These are phyloP conservation scores for Coemansia sp. DNA, from an alignment of 192 early-diverging fungal species.

Conservation along the genomic window DNA sequence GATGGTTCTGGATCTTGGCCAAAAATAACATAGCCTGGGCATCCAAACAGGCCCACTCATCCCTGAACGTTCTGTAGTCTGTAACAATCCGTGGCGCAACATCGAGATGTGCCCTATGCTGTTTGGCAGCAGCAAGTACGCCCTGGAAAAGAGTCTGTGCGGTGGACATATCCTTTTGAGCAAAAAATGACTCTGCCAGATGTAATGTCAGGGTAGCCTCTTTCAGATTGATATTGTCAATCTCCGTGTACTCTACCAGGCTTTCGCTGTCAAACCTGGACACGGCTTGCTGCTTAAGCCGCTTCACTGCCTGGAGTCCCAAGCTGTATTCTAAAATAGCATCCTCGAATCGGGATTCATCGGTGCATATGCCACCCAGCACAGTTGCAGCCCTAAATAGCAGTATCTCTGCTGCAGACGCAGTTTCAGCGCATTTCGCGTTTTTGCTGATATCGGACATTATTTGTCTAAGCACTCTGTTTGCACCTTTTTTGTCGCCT, in stretches of 20 bases:
- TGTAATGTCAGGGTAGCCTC: slow-evolving; percentile 27
- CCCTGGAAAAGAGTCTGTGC: slow-evolving; percentile 36
- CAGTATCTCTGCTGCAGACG: slow-evolving; percentile 14
- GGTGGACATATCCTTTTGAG: slow-evolving; percentile 7
- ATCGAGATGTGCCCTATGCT: slow-evolving; percentile 37
- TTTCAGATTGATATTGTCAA: slow-evolving; percentile 37
- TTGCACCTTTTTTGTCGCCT: slow-evolving; percentile 13
- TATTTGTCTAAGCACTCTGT: slow-evolving; percentile 11
- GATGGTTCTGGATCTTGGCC: slow-evolving; percentile 27
- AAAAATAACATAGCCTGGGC: slow-evolving; percentile 34
- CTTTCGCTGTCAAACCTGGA: slow-evolving; percentile 26
- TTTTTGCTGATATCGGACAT: slow-evolving; percentile 7
- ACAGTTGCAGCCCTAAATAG: slow-evolving; percentile 16
- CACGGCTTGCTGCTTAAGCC: slow-evolving; percentile 25
- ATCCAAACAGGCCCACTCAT: slow-evolving; percentile 49
- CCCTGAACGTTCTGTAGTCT: slow-evolving; percentile 25
- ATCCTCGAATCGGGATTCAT: slow-evolving; percentile 6
- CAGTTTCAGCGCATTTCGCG: slow-evolving; percentile 1
- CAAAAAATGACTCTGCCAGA: slow-evolving; percentile 34
- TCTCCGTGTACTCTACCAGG: slow-evolving; percentile 24
- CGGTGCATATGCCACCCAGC: slow-evolving; percentile 18
- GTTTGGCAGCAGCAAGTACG: slow-evolving; percentile 23
- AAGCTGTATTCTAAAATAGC: slow-evolving; percentile 21
- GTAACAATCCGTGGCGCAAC: slow-evolving; percentile 26
- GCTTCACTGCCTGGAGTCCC: slow-evolving; percentile 36